Base-by-base conservation (phyloP, 1,139 yeast species). In the Lodderomyces metapsilosis region DNA sequence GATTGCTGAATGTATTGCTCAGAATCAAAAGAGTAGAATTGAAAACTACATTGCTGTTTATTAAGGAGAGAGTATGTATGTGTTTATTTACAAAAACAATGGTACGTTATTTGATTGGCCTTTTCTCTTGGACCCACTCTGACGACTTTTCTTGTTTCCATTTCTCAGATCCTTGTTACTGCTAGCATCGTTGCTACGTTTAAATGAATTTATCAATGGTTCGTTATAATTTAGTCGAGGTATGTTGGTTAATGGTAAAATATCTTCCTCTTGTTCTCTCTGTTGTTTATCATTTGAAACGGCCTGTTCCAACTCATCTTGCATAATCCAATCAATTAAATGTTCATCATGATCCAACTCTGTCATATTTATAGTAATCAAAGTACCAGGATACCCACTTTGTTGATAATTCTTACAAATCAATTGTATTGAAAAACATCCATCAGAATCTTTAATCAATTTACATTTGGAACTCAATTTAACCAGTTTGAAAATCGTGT, bases 1-100 rank as follows among this genome's bases (percentile, higher is more conserved):
- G 98, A 91, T 94, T 48, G 96, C 98, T 37, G 99, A 94, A 69
- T 94, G 99, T 70, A 85, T 85, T 65, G 91, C 92, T 36, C 94
- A 86, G 60, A 84, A 83, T 58, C 95, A 86, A 71, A 84, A 84
- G 65, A 87, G 82, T 57, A 80, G 89, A 66, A 83, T 86, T 46
- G 84, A 82, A 53, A 84, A 83, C 59, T 86, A 85, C 59, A 85
- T 85, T 44, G 71, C 89, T 38, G 92, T 84, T 36, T 84, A 78
- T 53, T 83, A 15, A 47, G 31, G 28, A 31, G 36, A 28, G 28
- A 7, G 3, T 15, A 15, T 5, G 13, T 28, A 8, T 27, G 4
- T 5, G 7, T n/a, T n/a, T 12, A 12, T 7, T 27, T 28, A 28
- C 12, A 28, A 20, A 12, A 37, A 20, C 12, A 15, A 24, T 17